These are phyloP conservation scores for Solanum acaule DNA, from an alignment of 257 asterid species.

Conservation along the genomic window DNA sequence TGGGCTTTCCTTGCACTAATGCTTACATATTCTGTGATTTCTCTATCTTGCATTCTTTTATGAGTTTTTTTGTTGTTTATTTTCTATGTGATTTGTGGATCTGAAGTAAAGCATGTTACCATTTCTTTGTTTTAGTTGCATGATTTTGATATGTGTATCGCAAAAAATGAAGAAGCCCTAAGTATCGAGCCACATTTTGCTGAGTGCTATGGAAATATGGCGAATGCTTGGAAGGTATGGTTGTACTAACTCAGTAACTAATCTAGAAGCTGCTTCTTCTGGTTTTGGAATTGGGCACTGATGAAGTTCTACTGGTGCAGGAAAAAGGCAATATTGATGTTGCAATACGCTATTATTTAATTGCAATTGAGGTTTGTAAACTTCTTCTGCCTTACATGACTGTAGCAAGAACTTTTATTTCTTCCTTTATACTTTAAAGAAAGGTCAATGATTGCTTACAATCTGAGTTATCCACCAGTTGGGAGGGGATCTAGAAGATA, in stretches of 20 bases:
- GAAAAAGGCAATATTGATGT: constrained; percentile 93
- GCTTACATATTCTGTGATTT: not conserved
- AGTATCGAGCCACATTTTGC: constrained; percentile 88
- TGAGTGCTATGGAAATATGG: constrained; percentile 99
- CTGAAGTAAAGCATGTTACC: constrained; percentile 9
- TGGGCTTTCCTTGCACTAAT: constrained; percentile 10
- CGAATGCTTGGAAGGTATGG: constrained; percentile 96
- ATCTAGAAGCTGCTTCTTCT: constrained; percentile 1
- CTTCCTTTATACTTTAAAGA: not conserved
- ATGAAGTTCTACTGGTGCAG: constrained; percentile 28
- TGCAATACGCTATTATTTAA: constrained; percentile 90
- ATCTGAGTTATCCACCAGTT: not conserved
- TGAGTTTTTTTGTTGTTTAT: not conserved
- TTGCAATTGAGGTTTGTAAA: constrained; percentile 86
- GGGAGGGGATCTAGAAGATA: not conserved
- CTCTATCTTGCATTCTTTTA: not conserved
- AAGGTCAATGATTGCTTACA: not conserved
- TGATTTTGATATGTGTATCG: constrained; percentile 77
- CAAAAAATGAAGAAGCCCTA: constrained; percentile 95
- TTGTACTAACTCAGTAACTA: not conserved
- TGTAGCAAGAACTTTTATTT: not conserved
- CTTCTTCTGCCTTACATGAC: not conserved
- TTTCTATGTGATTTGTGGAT: not conserved
- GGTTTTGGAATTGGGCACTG: constrained; percentile 5
- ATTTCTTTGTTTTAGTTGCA: constrained; percentile 52